phyloP scores from a whole-genome alignment of 2,329 filamentous ascomycete species.

The Alternaria infectoria region DNA sequence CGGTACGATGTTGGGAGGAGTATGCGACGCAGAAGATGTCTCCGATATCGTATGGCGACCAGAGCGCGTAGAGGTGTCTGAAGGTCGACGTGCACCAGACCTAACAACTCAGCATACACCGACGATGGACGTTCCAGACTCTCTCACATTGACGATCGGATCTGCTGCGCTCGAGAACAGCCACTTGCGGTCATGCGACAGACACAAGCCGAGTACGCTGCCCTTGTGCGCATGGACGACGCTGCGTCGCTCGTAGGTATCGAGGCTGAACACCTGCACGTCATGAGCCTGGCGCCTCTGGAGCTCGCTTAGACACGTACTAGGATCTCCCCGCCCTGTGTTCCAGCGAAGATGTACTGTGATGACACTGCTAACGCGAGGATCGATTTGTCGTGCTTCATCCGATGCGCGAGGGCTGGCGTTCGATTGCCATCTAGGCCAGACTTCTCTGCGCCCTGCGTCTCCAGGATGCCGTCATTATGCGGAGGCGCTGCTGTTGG shows the following conservation, averaged over 20 bases:
- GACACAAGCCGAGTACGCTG: conserved; percentile 82
- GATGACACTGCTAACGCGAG: conserved; percentile 83
- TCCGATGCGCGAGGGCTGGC: conserved; percentile 75
- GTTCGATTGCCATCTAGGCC: conserved; percentile 11
- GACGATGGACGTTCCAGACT: background rate
- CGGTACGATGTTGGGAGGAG: conserved; percentile 76
- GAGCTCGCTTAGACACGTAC: conserved; percentile 50
- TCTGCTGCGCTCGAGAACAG: conserved; percentile 94
- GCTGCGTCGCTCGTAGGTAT: conserved; percentile 80
- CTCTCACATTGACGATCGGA: conserved; percentile 79
- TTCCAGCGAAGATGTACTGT: conserved; percentile 85
- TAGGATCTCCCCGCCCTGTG: conserved; percentile 90
- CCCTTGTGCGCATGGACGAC: conserved; percentile 89
- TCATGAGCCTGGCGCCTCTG: conserved; percentile 18
- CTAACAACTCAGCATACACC: conserved; percentile 40
- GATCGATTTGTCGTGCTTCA: conserved; percentile 79
- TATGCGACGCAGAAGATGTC: conserved; percentile 97
- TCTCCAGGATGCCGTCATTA: conserved; percentile 30
- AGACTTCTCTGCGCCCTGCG: conserved; percentile 18
- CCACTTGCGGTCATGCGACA: conserved; percentile 75
- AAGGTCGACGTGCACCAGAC: conserved; percentile 84
- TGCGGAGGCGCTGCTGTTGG: conserved; percentile 33
- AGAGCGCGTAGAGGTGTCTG: conserved; percentile 82
- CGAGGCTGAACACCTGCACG: conserved; percentile 76
- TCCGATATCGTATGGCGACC: conserved; percentile 91